Evolutionary conservation across 2,329 filamentous ascomycete species (phyloP), one percentile per base, ranked within the genome.

Genomic region (Clonostachys sp.): DNA sequence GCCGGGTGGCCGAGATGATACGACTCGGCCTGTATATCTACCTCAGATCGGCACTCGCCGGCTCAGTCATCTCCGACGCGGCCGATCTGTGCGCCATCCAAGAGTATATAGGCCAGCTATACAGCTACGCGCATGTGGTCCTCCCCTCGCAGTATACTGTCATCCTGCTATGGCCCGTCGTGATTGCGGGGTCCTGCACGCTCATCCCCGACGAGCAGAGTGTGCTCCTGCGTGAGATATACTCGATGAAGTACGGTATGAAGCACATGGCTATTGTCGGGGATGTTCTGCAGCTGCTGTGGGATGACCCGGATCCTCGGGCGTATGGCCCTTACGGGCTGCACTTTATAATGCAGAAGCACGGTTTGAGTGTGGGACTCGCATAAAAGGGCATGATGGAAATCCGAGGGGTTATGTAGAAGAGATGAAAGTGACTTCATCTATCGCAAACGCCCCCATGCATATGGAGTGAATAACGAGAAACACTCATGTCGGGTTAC

Each of bases 241-340:
- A 40, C 10, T 10, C 16, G 24, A 14, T 13, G 9, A 36, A 39
- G 20, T 33, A 17, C n/a, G 30, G 17, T 14, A 49, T 43, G 47
- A 17, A 14, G 6, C 47, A 49, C 20, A 13, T 46, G 10, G 36
- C 10, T 39, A 34, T 39, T 13, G 12, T 49, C 12, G 34, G n/a
- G 5, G 44, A 49, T 35, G n/a, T 44, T 4, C 40, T 49, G 33
- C 44, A 49, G 42, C 30, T 46, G 34, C 18, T 49, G 14, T 49
- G 44, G 44, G 34, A 49, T n/a, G 44, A 49, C 24, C 44, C 47
- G n/a, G 47, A 49, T 40, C 47, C 47, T 3, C 20, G 40, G 18
- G 47, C 47, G n/a, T 49, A 42, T 36, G 47, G 47, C 4, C 47
- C 44, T 8, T 46, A 46, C 35, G 47, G 47, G 40, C 24, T 49